Percentiles rank a stretch among this genome's conserved stretches.
Conservation (phyloP, 352 stramenopile genomes). For the Phytopythium sindhum region DNA sequence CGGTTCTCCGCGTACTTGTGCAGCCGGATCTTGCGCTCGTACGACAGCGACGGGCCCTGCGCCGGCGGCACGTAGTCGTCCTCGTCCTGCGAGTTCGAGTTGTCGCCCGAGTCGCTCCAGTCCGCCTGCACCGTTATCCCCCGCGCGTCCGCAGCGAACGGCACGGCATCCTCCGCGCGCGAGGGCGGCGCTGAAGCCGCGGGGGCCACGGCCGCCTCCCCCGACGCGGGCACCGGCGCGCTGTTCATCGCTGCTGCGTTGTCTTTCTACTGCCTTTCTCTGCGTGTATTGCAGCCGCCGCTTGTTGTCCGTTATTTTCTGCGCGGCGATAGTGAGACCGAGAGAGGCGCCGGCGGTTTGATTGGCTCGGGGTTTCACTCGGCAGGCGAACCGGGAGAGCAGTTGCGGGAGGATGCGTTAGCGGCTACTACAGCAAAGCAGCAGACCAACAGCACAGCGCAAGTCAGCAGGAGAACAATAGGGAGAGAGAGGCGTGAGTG, state of each 20-base stretch:
- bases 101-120: constrained; percentile 67
- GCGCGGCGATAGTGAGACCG: not conserved
- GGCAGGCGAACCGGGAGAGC: not conserved
- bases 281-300: not conserved
- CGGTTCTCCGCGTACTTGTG: constrained; percentile 86
- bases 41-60: constrained; percentile 78
- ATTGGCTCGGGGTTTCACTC: not conserved
- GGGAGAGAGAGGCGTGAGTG: constrained; percentile 3
- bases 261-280: not conserved
- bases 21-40: constrained; percentile 78
- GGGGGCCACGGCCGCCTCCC: not conserved
- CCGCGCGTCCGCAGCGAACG: not conserved
- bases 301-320: not conserved
- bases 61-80: constrained; percentile 48
- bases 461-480: not conserved
- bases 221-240: not conserved
- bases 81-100: constrained; percentile 35
- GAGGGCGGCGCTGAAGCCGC: not conserved
- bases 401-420: not conserved
- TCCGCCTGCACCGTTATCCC: constrained; percentile 13
- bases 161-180: not conserved
- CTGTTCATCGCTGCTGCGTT: not conserved
- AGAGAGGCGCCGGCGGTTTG: not conserved
- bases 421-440: not conserved
- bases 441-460: not conserved